Evolutionary conservation across 345 rosid species (phyloP).

Genomic region (Theobroma cacao): DNA sequence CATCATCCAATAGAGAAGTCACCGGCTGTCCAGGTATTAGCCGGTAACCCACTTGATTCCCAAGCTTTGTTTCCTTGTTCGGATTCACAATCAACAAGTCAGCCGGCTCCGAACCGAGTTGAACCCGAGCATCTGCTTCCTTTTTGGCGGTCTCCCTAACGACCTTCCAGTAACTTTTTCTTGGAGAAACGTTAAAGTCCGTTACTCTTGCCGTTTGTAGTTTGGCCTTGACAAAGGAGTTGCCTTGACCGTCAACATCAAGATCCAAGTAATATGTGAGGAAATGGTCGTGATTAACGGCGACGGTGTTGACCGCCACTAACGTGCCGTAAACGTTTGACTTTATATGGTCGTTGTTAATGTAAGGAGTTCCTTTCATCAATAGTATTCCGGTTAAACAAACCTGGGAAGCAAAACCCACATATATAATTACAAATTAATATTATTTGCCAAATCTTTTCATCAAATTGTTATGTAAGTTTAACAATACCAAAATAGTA

Average conservation of each 20-base stretch:
- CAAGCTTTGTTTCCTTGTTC: conserved; percentile 52
- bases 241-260: conserved; percentile 61
- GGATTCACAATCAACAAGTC: conserved; percentile 66
- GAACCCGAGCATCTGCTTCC: conserved; percentile 58
- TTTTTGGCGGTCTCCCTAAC: conserved; percentile 58
- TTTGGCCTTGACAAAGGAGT: conserved; percentile 71
- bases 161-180: conserved; percentile 75
- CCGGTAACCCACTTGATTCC: conserved; percentile 67
- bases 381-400: conserved; percentile 60
- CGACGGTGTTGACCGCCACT: conserved; percentile 65
- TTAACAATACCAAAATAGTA: too few species aligned
- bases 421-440: neutral
- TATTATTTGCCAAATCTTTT: too few species aligned
- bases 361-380: conserved; percentile 52
- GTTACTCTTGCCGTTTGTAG: conserved; percentile 35
- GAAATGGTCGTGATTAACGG: conserved; percentile 74
- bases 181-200: conserved; percentile 30
- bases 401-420: conserved; percentile 36
- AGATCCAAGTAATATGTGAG: conserved; percentile 76
- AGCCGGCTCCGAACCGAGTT: conserved; percentile 48
- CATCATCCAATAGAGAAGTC: conserved; percentile 45
- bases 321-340: conserved; percentile 49
- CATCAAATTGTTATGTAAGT: too few species aligned
- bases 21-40: conserved; percentile 48
- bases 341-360: conserved; percentile 41